Evolutionary conservation across 345 rosid genomes (phyloP).

Genomic region (Hibiscus syriacus): DNA sequence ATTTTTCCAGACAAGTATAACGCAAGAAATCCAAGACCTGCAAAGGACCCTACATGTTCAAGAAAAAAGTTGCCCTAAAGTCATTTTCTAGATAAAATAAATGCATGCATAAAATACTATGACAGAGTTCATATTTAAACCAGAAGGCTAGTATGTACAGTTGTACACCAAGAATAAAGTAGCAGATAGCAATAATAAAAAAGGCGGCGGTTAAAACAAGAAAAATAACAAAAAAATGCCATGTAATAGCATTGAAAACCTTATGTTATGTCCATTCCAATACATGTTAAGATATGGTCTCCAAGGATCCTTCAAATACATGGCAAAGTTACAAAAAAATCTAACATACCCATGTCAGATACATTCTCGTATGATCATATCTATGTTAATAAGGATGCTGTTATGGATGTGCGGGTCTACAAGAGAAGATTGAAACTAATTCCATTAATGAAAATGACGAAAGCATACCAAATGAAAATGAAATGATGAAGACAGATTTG

Average conservation of each 20-base stretch:
- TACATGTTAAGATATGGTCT: neutral
- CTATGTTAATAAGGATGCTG: neutral
- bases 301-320: neutral
- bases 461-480: neutral
- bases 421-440: neutral
- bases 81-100: neutral
- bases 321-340: neutral
- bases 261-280: neutral
- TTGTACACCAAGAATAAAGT: neutral
- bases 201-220: neutral
- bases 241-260: neutral
- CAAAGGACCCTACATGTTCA: conserved; percentile 74
- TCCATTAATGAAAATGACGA: neutral
- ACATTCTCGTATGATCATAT: neutral
- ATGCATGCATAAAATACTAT: conserved; percentile 1
- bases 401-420: neutral
- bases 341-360: neutral
- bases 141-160: too few relatives aligned
- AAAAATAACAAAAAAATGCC: neutral
- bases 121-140: neutral
- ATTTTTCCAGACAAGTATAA: conserved; percentile 76
- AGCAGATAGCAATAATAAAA: neutral
- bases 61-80: conserved; percentile 18
- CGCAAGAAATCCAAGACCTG: conserved; percentile 74
- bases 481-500: neutral